Evolutionary conservation across 441 rosid species (phyloP).

Genomic region (Euphorbia schlechtendalii): DNA sequence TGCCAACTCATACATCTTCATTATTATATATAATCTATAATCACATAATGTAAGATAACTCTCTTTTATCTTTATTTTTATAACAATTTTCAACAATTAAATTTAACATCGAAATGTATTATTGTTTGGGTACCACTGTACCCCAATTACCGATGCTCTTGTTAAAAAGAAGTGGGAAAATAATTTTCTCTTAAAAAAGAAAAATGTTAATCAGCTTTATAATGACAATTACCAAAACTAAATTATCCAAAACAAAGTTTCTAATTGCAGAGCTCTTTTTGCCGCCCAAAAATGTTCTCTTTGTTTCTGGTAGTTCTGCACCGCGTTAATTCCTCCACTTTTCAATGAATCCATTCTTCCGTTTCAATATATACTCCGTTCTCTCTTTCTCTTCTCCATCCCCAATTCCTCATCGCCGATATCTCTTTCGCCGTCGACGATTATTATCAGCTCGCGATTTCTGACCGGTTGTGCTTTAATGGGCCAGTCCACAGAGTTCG

Average conservation of each 20-base stretch:
- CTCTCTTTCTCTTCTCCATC: background rate
- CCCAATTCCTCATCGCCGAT: slow-evolving; percentile 25
- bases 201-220: no score
- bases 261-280: slow-evolving; percentile 11
- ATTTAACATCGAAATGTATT: no score
- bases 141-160: no score
- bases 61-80: no score
- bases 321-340: slow-evolving; percentile 15
- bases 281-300: slow-evolving; percentile 21
- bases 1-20: no score
- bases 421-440: slow-evolving; percentile 17
- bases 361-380: background rate
- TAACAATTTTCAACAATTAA: no score
- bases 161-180: no score
- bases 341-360: background rate
- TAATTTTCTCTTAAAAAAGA: no score
- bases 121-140: no score
- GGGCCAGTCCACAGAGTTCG: background rate
- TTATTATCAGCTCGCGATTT: slow-evolving; percentile 5
- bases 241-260: background rate
- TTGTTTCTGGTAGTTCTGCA: background rate
- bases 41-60: no score
- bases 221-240: background rate
- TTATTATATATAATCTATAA: no score
- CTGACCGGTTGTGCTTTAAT: no score